Percentiles rank a stretch among this genome's conserved stretches.
Evolutionary conservation across 129 eudicot species (phyloP).

Genomic region (Heracleum sosnowskyi): DNA sequence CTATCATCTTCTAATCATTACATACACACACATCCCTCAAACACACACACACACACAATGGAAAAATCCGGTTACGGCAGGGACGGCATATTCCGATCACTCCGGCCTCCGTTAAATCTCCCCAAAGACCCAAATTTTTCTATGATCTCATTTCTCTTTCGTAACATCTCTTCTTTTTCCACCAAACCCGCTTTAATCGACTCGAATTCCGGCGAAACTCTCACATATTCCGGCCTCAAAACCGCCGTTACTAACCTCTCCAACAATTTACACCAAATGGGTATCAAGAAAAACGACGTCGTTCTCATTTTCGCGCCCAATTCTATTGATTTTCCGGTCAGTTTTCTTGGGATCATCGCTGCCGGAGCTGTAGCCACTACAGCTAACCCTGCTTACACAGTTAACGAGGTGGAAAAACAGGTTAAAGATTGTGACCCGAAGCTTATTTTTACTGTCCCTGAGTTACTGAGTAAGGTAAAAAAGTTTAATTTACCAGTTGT

Average conservation of each 20-base stretch:
- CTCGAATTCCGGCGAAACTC: constrained; percentile 46
- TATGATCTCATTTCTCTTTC: constrained; percentile 67
- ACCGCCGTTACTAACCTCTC: constrained; percentile 52
- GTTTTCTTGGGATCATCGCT: constrained; percentile 49
- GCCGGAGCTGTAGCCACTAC: constrained; percentile 68
- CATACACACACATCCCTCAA: neutral
- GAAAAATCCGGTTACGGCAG: constrained; percentile 85
- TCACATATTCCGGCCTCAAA: constrained; percentile 43
- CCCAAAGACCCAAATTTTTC: constrained; percentile 48
- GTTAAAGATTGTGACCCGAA: constrained; percentile 56
- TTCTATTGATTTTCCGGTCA: constrained; percentile 55
- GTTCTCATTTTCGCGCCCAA: constrained; percentile 78
- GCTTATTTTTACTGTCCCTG: constrained; percentile 49
- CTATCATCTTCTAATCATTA: neutral
- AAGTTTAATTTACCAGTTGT: constrained; percentile 39
- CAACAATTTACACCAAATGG: constrained; percentile 32
- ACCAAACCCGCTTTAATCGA: constrained; percentile 65
- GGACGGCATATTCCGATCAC: constrained; percentile 76
- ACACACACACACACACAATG: constrained; percentile 23
- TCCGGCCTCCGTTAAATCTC: constrained; percentile 45
- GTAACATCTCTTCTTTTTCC: constrained; percentile 50
- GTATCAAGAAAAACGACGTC: constrained; percentile 58
- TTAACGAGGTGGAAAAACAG: constrained; percentile 56
- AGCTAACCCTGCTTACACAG: constrained; percentile 65
- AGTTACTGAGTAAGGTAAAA: constrained; percentile 41